Evolutionary conservation across 805 yeast species (phyloP), one percentile per base, ranked within the genome.

Genomic region (Kazachstania taianensis): DNA sequence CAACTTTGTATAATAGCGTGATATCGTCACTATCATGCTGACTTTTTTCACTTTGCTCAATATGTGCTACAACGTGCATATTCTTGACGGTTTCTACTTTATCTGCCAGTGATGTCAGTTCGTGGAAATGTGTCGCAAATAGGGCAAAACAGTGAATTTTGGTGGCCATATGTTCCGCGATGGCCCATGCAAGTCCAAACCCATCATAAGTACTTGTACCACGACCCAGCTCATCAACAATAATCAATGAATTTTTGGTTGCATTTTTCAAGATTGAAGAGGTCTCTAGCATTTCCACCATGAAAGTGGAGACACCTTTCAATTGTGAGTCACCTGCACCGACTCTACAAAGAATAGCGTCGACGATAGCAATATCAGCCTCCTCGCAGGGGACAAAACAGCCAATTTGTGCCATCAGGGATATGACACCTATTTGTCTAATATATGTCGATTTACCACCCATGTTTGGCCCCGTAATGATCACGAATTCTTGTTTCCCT

Each of bases 321-420:
- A 92, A 67, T 60, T 92, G 98, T 0, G 96, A 89, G 57, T 92
- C 98, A 9, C 96, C 94, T 2, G 98, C 97, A 8, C 98, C 98
- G n/a, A 92, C 96, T 53, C 98, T 75, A 10, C 97, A 94, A 41
- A 92, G 69, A 5, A 92, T 80, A 2, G 95, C 85, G 60, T 92
- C 98, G 42, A 89, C 85, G 2, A 92, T 66, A 9, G 85, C 76
- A 18, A 92, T 56, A 49, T 84, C 87, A 0, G 96, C 87, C 23
- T 68, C 76, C 27, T 65, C 67, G 41, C 81, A 79, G 2, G 98
- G 98, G 18, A 87, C 75, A 52, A 80, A 87, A 40, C 92, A 80
- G 1, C 96, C 96, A 15, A 85, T 73, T 55, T 87, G 96, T 19
- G 84, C 82, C 82, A 87, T 70, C 32, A 87, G 62, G 2, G 92